Percentiles rank a stretch among this genome's conserved stretches.
These are phyloP conservation scores for Silene coronaria DNA, from an alignment of 179 eudicot species.

Conservation along the genomic window DNA sequence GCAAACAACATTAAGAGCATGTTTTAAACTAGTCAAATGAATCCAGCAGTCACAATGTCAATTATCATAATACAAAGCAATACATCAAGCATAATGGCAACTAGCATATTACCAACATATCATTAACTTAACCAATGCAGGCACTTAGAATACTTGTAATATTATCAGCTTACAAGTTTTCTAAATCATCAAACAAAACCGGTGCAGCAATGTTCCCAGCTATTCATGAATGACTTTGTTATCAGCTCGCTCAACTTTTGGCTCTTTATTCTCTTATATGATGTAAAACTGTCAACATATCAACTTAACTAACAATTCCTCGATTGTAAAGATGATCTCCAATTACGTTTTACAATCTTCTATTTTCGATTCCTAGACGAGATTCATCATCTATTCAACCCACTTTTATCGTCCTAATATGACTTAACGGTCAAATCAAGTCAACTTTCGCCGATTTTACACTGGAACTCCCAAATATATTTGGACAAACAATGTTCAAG, in stretches of 20 bases:
- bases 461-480: too few species aligned
- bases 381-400: not conserved
- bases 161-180: not conserved
- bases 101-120: not conserved
- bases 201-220: not conserved
- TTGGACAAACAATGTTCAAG: too few species aligned
- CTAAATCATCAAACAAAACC: not conserved
- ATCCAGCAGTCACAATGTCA: not conserved
- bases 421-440: not conserved
- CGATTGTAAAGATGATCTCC: not conserved
- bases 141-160: not conserved
- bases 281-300: not conserved
- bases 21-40: not conserved
- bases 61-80: not conserved
- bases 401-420: not conserved
- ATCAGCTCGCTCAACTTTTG: not conserved
- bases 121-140: not conserved
- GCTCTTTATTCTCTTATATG: not conserved
- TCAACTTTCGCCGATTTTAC: not conserved
- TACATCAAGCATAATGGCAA: not conserved
- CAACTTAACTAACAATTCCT: not conserved
- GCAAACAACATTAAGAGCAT: conserved; percentile 20
- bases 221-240: not conserved
- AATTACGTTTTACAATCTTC: not conserved
- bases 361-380: not conserved